Base-by-base conservation (phyloP, 768 basidiomycete genomes). In the Tylopilus cervinicoccineus region DNA sequence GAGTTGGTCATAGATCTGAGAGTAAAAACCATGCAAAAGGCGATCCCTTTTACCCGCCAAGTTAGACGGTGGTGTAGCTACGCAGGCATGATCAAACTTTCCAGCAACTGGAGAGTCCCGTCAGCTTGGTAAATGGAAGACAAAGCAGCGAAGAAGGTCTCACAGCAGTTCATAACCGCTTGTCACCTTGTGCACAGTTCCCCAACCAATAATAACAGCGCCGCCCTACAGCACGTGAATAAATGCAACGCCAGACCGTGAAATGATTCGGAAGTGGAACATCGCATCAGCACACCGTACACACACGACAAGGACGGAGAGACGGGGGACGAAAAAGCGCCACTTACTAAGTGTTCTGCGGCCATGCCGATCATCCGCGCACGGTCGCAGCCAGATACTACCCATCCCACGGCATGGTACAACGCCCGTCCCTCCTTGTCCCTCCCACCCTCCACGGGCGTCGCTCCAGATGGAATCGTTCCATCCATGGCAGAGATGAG, bases 361-460 rank as follows among this genome's bases (percentile, higher is more conserved):
- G 46, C 36, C 44, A 43, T 48, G 3, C 42, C 47, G 2, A 43
- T 48, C 42, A 43, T 48, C 17, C 29, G 46, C 20, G 38, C 17
- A 34, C 33, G 33, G 8, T 9, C 7, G 5, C 17, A 17, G 33
- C 17, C 17, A 10, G 4, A 6, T 1, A 9, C 17, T 17, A 43
- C 33, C 33, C 17, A n/a, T 19, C 50, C 43, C 8, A 52, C 6
- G 14, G 43, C 32, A 20, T 52, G 46, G 32, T 44, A 48, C 32
- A 52, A 36, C 22, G 34, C 2, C 16, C 51, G 47, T 9, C 47
- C 47, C 10, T 43, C 13, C 7, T 24, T n/a, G 11, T 47, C 45
- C n/a, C 36, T 46, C 34, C 34, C 44, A 14, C 50, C 50, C 11
- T 46, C 45, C 45, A 47, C 50, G 1, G 50, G 50, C 5, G 27